Conservation (phyloP, 192 early-diverging fungal genomes). For the Coemansia sp. region DNA sequence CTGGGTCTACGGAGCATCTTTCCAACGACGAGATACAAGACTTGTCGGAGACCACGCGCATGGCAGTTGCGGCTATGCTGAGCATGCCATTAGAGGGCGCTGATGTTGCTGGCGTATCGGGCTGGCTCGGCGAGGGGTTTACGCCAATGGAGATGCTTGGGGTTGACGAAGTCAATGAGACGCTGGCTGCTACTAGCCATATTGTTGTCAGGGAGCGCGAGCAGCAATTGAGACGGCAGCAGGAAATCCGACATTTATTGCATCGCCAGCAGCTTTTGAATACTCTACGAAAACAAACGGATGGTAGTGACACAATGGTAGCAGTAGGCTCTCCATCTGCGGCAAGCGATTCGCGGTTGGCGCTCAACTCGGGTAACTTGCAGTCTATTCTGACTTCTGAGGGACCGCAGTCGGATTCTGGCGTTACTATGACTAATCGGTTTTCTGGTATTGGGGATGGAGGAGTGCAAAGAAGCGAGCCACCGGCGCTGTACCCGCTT, state of each 20-base stretch:
- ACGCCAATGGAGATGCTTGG: conserved; percentile 45
- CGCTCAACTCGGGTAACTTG: not conserved
- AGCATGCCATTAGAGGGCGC: conserved; percentile 46
- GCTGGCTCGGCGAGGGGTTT: conserved; percentile 47
- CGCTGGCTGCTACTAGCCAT: conserved; percentile 45
- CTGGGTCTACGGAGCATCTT: conserved; percentile 3
- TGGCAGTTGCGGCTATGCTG: conserved; percentile 37
- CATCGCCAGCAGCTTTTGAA: conserved; percentile 13
- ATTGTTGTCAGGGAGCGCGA: conserved; percentile 46
- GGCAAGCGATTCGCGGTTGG: conserved; percentile 1
- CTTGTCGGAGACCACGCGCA: conserved; percentile 37
- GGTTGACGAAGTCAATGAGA: conserved; percentile 40
- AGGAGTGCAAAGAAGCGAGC: conserved; percentile 18
- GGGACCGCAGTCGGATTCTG: conserved; percentile 13
- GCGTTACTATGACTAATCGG: not conserved
- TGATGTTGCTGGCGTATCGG: conserved; percentile 43
- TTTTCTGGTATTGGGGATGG: not conserved
- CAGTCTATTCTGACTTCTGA: not conserved
- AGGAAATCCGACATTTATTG: conserved; percentile 20
- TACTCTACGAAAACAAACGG: not conserved
- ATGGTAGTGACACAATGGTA: not conserved
- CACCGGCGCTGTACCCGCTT: conserved; percentile 37
- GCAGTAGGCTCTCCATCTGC: not conserved
- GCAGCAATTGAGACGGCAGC: conserved; percentile 37
- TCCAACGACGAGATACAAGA: conserved; percentile 41